Conservation (phyloP, 2,329 filamentous ascomycete genomes). For the Beauveria scarabaeidicola region DNA sequence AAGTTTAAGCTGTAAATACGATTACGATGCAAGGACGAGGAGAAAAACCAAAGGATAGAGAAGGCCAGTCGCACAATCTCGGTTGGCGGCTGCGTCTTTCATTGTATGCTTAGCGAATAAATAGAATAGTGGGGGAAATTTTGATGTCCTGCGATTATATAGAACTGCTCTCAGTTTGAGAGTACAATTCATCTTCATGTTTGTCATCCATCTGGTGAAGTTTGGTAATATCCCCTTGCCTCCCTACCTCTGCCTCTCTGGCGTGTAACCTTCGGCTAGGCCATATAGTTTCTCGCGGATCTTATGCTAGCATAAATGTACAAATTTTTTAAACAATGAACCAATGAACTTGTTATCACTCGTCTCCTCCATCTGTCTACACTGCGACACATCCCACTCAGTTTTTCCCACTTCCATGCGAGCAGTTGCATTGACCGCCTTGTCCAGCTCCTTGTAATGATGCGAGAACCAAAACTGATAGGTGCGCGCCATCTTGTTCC, state of each 20-base stretch:
- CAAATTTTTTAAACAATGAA: too few species aligned
- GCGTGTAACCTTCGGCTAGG: too few species aligned
- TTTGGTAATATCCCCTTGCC: too few species aligned
- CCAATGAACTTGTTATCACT: too few species aligned
- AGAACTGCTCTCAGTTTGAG: not conserved
- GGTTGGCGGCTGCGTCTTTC: not conserved
- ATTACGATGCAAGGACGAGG: too few species aligned
- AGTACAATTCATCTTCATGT: not conserved
- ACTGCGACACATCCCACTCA: not conserved
- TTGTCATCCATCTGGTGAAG: not conserved
- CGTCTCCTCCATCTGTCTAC: not conserved
- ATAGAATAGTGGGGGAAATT: not conserved
- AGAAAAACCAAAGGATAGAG: not conserved
- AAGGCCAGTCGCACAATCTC: not conserved
- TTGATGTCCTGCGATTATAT: not conserved
- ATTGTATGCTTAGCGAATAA: conserved; percentile 5
- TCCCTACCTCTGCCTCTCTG: too few species aligned
- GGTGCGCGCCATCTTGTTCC: not conserved
- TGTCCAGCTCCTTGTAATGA: not conserved
- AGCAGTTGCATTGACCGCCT: not conserved
- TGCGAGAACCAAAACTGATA: not conserved
- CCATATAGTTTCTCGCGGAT: too few species aligned
- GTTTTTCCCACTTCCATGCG: not conserved
- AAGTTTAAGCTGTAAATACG: conserved; percentile 37
- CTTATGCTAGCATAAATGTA: too few species aligned